Evolutionary conservation across 768 basidiomycete genomes (phyloP).

Genomic region (Phallus indusiatus): DNA sequence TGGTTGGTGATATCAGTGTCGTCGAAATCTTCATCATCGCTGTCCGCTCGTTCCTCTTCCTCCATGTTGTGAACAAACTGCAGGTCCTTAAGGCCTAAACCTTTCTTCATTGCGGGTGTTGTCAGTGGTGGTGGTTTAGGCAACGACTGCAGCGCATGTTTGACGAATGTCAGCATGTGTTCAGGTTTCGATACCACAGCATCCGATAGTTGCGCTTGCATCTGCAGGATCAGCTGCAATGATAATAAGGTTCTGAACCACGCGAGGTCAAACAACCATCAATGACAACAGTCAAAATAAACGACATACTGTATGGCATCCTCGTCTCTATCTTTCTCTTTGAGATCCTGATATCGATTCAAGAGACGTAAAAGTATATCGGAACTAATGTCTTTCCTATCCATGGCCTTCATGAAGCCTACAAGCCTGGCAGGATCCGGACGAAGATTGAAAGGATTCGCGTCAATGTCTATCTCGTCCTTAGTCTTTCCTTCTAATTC

Average conservation of each 20-base stretch:
- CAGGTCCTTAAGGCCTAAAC: constrained; percentile 26
- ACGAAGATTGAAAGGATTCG: constrained; percentile 54
- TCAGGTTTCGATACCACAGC: constrained; percentile 56
- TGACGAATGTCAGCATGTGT: constrained; percentile 75
- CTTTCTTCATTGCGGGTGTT: constrained; percentile 6
- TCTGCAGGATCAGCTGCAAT: constrained; percentile 73
- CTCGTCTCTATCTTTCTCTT: constrained; percentile 20
- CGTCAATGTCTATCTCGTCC: constrained; percentile 35
- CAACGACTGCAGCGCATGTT: constrained; percentile 46
- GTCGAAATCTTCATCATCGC: constrained; percentile 30
- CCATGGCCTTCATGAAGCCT: constrained; percentile 50
- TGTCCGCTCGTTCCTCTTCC: constrained; percentile 23
- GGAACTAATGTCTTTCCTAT: constrained; percentile 60
- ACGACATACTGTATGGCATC: constrained; percentile 45
- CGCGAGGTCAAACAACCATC: too few relatives aligned
- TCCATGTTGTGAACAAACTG: constrained; percentile 28
- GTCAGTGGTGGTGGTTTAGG: not conserved
- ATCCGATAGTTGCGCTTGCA: constrained; percentile 60
- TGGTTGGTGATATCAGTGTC: too few relatives aligned
- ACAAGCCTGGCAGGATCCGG: constrained; percentile 72
- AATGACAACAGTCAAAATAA: not conserved
- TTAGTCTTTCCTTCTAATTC: constrained; percentile 33
- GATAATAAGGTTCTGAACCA: constrained; percentile 55
- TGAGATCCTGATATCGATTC: constrained; percentile 51
- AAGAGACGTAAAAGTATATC: constrained; percentile 67